Percentiles rank a stretch among this genome's conserved stretches.
Evolutionary conservation across 2,329 filamentous ascomycete genomes (phyloP).

Genomic region (Moelleriella libera): DNA sequence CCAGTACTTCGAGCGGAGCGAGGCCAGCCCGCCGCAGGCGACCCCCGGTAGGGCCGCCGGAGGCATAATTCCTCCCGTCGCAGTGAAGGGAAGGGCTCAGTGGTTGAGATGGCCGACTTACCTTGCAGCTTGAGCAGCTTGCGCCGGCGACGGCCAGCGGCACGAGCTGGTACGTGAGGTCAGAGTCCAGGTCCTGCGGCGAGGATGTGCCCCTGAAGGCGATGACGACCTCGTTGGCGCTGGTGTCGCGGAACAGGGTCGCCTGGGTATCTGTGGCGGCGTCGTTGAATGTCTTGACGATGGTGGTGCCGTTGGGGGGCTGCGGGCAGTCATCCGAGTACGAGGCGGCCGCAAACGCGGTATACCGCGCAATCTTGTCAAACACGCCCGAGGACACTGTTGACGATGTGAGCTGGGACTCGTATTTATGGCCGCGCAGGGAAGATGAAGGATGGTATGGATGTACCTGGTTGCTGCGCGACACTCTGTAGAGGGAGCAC

Average conservation of each 20-base stretch:
- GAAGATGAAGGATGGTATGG: too few relatives aligned
- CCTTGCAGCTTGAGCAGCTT: constrained; percentile 1
- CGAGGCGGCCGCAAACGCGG: background rate
- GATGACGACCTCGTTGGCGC: constrained; percentile 1
- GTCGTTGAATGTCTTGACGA: constrained; percentile 1
- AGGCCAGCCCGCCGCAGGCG: too few relatives aligned
- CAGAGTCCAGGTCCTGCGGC: background rate
- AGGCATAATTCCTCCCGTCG: too few relatives aligned
- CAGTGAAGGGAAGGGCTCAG: too few relatives aligned
- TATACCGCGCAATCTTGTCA: constrained; percentile 1
- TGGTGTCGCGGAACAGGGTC: constrained; percentile 2
- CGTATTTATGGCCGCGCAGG: too few relatives aligned
- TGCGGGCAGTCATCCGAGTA: background rate
- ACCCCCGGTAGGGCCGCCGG: too few relatives aligned
- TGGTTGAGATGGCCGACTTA: too few relatives aligned
- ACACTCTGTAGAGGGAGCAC: background rate
- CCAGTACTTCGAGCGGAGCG: too few relatives aligned
- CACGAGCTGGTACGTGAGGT: constrained; percentile 1
- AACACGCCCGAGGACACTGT: constrained; percentile 1
- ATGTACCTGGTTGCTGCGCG: background rate
- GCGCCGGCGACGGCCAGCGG: constrained; percentile 1
- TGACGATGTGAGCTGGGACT: too few relatives aligned
- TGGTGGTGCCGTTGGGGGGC: background rate
- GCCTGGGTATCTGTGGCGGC: background rate
- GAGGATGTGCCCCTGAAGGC: constrained; percentile 2